Base-by-base conservation (phyloP, 192 early-diverging fungal species). In the Backusella australiensis region DNA sequence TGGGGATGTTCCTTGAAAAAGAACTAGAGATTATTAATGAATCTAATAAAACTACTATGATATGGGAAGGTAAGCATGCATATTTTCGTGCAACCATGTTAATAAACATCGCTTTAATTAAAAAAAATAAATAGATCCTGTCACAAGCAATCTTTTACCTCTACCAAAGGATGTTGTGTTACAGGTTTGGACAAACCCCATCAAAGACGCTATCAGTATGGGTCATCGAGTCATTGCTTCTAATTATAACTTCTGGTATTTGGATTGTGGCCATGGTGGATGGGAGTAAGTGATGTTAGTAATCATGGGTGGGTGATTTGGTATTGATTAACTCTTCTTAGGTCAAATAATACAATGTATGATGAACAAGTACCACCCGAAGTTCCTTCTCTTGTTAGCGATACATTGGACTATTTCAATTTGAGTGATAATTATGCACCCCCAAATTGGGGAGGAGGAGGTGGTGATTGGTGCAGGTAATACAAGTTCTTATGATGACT, bases 231-330 rank as follows among this genome's bases (percentile, higher is more conserved):
- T 90, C 6, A 86, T 95, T 74, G 88, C 90, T 7, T 89, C 89
- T 39, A 84, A 83, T 17, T 86, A 85, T 11, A 89, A 90, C 44
- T 89, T 88, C 63, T 91, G 90, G 89, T 95, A 93, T 69, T 81
- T 95, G 78, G 93, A 95, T 83, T 95, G 92, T 76, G 92, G 93
- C 12, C 90, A 90, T 73, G 93, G 94, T 1, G 83, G 84, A 59
- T 95, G 93, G 92, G 77, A 74, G 86, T 34, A 87, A 85, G 78
- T 76, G 3, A 4, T 35, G n/a, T 29, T 35, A 6, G 35, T 12
- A 67, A 67, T 6, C 32, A 68, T 35, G 11, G 0, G 19, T 21
- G 38, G 7, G 23, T 12, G 23, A 8, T 36, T 39, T 42, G 21
- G 4, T 69, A 39, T 70, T 26, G 35, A 21, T 14, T 12, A 70